Evolutionary conservation across 805 yeast genomes (phyloP), one percentile per base, ranked within the genome.

Genomic region (Tetrapisispora fleetii): DNA sequence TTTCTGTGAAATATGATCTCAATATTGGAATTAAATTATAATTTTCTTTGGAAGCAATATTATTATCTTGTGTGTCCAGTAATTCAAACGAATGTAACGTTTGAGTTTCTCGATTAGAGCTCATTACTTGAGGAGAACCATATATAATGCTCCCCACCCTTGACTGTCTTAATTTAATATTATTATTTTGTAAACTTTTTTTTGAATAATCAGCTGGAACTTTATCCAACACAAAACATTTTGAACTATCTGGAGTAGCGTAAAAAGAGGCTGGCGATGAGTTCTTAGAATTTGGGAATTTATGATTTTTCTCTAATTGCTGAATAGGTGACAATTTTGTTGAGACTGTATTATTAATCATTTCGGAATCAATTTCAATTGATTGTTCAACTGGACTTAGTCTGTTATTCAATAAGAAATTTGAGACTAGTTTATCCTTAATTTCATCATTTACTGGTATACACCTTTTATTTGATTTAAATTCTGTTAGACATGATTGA

Each of bases 371-470:
- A 3, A 39, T 16, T 18, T 39, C 35, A 39, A 17, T 22, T 10
- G 39, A 19, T 14, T 36, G 30, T 11, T 40, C 36, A 14, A 30
- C 21, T 3, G 36, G 37, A 16, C 24, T 40, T 8, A 45, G 2
- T 27, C 22, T 28, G 43, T 49, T 47, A 24, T 36, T 52, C 8
- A 56, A 52, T 30, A 64, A 49, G 28, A 59, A 51, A 8, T 56
- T 54, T 1, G 67, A 62, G n/a, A 61, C 52, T 10, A 65, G 36
- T 42, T 50, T 56, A 47, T 64, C 66, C 40, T 55, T 60, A 7
- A 58, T 47, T 19, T 56, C 62, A 4, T 53, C 56, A 47, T 57
- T 57, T 35, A 51, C 53, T 1, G 70, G 68, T 17, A 62, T 48
- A 46, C 67, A 65, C 35, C 57, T 56, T 4, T 46, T 51, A 19